Evolutionary conservation across 2,329 filamentous ascomycete genomes (phyloP).

Genomic region (Trichoderma brevicompactum): DNA sequence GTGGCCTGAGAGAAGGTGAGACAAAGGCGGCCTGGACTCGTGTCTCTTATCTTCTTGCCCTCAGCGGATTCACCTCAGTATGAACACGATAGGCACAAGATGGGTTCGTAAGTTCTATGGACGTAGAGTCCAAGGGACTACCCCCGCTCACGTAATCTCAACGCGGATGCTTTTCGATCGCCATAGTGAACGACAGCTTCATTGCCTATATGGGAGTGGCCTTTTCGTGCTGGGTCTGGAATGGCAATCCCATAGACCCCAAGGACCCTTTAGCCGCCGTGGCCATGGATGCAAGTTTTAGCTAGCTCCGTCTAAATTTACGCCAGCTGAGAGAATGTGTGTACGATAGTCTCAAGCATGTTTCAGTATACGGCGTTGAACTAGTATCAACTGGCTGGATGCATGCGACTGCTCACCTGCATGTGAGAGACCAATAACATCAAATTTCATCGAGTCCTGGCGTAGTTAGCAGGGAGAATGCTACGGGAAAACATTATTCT

Average conservation of each 20-base stretch:
- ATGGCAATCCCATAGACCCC: neutral
- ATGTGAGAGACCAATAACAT: neutral
- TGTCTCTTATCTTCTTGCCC: neutral
- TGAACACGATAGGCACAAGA: neutral
- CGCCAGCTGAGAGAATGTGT: neutral
- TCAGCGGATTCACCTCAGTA: too few species aligned
- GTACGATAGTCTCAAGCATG: neutral
- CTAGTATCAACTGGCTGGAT: neutral
- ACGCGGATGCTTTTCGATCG: neutral
- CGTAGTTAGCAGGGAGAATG: too few species aligned
- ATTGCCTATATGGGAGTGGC: neutral
- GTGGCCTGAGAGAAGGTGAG: neutral
- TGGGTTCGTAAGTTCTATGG: neutral
- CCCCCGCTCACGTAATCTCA: constrained; percentile 2
- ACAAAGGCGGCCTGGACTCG: neutral
- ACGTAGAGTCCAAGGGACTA: neutral
- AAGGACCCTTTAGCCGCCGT: neutral
- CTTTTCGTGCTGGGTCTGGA: neutral
- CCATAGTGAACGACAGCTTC: neutral
- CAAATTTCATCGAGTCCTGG: neutral
- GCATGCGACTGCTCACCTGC: neutral
- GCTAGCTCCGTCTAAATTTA: neutral
- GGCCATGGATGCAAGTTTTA: neutral
- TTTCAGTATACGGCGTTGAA: neutral
- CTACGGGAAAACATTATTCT: neutral